phyloP scores from a whole-genome alignment of 768 basidiomycete species.

The Tylopilus balloui region DNA sequence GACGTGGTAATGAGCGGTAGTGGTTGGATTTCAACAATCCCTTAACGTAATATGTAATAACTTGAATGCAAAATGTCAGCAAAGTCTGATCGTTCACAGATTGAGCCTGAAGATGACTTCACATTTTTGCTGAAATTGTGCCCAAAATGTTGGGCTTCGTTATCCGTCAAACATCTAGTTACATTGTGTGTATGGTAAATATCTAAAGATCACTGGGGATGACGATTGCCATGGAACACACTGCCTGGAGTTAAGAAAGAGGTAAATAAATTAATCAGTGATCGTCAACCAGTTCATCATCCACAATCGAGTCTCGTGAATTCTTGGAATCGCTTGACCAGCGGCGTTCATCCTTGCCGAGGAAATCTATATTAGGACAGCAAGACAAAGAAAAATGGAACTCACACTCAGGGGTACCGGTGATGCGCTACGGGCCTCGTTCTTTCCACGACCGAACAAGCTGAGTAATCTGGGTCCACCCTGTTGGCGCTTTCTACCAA shows the following conservation, averaged over 20 bases:
- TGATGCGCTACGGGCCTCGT: slow-evolving; percentile 2
- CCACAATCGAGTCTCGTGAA: neutral
- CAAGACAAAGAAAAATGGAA: neutral
- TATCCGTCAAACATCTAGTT: neutral
- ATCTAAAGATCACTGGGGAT: neutral
- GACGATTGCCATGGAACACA: neutral
- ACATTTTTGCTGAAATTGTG: no score
- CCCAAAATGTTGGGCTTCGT: neutral
- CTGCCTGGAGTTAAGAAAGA: neutral
- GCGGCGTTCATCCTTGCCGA: slow-evolving; percentile 5
- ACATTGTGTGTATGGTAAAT: neutral
- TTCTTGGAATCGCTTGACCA: slow-evolving; percentile 2
- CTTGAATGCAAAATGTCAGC: slow-evolving; percentile 6
- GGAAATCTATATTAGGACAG: neutral
- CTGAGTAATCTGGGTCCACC: slow-evolving; percentile 30
- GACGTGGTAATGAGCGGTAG: slow-evolving; percentile 38
- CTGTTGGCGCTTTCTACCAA: slow-evolving; percentile 16
- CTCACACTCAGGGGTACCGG: slow-evolving; percentile 17
- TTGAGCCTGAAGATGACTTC: no score
- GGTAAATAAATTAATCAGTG: slow-evolving; percentile 8
- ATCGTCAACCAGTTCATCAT: slow-evolving; percentile 2
- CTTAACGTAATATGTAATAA: slow-evolving; percentile 27
- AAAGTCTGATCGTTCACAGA: neutral
- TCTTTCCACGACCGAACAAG: slow-evolving; percentile 26
- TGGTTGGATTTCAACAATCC: slow-evolving; percentile 84